Base-by-base conservation (phyloP, 2,329 filamentous ascomycete species). In the Diaporthe citriasiana region DNA sequence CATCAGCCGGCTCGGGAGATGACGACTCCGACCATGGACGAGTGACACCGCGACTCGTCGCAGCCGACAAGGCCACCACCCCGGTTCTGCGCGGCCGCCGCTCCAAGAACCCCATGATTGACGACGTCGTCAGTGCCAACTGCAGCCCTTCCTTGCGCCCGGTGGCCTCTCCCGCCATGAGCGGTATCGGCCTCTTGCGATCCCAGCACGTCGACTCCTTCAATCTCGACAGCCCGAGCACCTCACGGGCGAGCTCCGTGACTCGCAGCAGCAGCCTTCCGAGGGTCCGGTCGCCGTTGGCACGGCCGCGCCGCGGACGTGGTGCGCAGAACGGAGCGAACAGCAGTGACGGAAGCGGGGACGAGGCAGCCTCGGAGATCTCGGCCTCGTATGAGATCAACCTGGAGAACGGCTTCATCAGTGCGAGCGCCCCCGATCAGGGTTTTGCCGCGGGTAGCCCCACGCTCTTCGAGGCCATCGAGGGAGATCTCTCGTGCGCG, bases 351-450 rank as follows among this genome's bases (percentile, higher is more conserved):
- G 88, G 85, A 78, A 89, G 88, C 77, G 92, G 89, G 78, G 91
- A 93, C 77, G 90, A 91, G 77, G 91, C 93, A 76, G 87, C 87
- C 53, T 95, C 93, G 1, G 93, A 96, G 79, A 89, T 90, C 35
- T 87, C 87, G 81, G 93, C 94, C 69, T 94, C 92, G 80, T 98
- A 98, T 81, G 94, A 98, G 84, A 92, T 98, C 76, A 91, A 91
- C 70, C 88, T 98, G 50, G 93, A 97, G 78, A 85, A 94, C 76
- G 95, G 98, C 81, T 98, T 97, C 79, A 89, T 94, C 75, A 97
- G 94, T 81, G 89, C 91, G 79, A 90, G 87, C 77, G 84, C 90
- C 50, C 83, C 85, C 30, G 85, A 86, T 70, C 84, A 84, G 69
- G 71, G 76, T 74, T 57, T 55, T 57, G 45, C 38, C 30, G 10